Conservation (phyloP, 345 rosid species). For the Litchi chinensis region DNA sequence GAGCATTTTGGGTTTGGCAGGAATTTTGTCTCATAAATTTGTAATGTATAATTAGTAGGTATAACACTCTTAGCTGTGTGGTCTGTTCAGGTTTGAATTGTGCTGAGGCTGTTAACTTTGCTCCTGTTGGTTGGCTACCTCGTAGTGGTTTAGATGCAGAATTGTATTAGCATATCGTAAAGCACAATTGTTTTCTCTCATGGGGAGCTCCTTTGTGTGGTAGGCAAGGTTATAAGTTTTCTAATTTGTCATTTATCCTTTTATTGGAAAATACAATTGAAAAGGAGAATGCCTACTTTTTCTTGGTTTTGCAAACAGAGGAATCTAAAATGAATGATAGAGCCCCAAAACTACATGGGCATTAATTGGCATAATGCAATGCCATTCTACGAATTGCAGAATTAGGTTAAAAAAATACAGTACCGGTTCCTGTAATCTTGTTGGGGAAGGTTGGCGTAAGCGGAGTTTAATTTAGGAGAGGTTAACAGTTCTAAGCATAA, state of each 20-base stretch:
- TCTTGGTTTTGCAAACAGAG: background rate
- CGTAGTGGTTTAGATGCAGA: constrained; percentile 83
- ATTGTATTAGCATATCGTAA: constrained; percentile 81
- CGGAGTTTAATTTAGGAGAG: too few species aligned
- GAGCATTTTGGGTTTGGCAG: background rate
- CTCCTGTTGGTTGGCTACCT: constrained; percentile 98
- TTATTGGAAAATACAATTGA: constrained; percentile 1
- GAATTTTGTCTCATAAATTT: constrained; percentile 4
- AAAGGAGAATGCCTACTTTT: background rate
- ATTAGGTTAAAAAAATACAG: background rate
- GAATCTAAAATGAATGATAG: background rate
- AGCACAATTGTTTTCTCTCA: constrained; percentile 79
- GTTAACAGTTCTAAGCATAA: too few species aligned
- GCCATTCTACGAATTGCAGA: background rate
- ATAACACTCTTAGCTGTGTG: constrained; percentile 11
- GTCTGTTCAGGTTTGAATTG: constrained; percentile 79
- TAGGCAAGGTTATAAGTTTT: constrained; percentile 62
- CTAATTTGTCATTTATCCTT: background rate
- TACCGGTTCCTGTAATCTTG: background rate
- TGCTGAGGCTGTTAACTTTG: constrained; percentile 98
- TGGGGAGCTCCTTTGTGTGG: constrained; percentile 95
- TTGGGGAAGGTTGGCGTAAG: too few species aligned
- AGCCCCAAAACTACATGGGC: background rate
- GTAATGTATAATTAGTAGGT: background rate
- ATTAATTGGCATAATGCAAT: background rate